Evolutionary conservation across 2,329 filamentous ascomycete species (phyloP).

Genomic region (Alternaria sp.): DNA sequence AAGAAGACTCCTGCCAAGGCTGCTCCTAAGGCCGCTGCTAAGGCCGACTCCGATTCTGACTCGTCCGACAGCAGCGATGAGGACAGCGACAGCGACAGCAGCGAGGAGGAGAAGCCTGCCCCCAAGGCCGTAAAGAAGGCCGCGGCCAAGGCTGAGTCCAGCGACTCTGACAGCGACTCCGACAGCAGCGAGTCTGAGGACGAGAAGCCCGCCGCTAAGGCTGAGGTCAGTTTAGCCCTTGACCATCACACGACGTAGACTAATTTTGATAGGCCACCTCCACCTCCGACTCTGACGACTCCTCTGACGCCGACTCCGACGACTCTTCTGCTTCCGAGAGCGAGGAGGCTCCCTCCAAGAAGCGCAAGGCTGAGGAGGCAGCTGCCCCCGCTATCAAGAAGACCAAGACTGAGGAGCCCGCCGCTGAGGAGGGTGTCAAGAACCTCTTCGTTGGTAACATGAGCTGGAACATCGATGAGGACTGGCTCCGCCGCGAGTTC

Average conservation of each 20-base stretch:
- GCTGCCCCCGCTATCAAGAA: slow-evolving; percentile 68
- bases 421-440: slow-evolving; percentile 57
- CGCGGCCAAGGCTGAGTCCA: slow-evolving; percentile 50
- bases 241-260: background rate
- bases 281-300: slow-evolving; percentile 22
- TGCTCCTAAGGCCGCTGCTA: slow-evolving; percentile 45
- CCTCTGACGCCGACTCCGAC: slow-evolving; percentile 50
- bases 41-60: slow-evolving; percentile 48
- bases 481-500: slow-evolving; percentile 82
- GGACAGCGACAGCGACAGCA: slow-evolving; percentile 38
- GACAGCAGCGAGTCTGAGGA: slow-evolving; percentile 40
- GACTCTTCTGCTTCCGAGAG: slow-evolving; percentile 42
- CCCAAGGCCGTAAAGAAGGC: slow-evolving; percentile 44
- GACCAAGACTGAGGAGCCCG: slow-evolving; percentile 66
- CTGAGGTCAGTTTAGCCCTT: slow-evolving; percentile 41
- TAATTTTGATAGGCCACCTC: slow-evolving; percentile 38
- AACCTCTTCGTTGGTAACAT: slow-evolving; percentile 92
- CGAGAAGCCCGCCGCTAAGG: slow-evolving; percentile 38
- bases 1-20: slow-evolving; percentile 46
- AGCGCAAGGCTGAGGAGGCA: slow-evolving; percentile 70
- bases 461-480: slow-evolving; percentile 89
- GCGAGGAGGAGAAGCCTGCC: slow-evolving; percentile 39
- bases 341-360: slow-evolving; percentile 62
- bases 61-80: slow-evolving; percentile 35
- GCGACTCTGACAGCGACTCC: slow-evolving; percentile 39